Conservation (phyloP, 805 yeast genomes). For the Ogataea methanolica region DNA sequence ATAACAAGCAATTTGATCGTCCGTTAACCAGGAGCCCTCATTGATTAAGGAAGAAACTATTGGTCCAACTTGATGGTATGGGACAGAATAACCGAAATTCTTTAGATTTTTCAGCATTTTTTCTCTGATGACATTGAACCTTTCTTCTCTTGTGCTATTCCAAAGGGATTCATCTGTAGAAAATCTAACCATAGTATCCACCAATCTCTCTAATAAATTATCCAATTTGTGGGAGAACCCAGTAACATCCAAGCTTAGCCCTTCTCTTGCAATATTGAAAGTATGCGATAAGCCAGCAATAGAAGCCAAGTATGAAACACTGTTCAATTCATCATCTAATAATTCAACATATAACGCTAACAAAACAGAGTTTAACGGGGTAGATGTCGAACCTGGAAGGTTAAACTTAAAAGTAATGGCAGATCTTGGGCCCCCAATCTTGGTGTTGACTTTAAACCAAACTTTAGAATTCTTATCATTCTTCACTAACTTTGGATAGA, state of each 20-base stretch:
- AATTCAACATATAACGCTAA: conserved; percentile 65
- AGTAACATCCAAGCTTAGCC: conserved; percentile 58
- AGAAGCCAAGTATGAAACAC: conserved; percentile 76
- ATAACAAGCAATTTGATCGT: conserved; percentile 52
- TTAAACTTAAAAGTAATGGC: conserved; percentile 60
- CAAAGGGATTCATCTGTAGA: conserved; percentile 22
- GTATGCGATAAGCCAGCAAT: conserved; percentile 69
- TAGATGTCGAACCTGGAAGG: conserved; percentile 55
- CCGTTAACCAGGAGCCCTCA: conserved; percentile 63
- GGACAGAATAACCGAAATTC: conserved; percentile 69
- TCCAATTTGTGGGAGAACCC: conserved; percentile 85
- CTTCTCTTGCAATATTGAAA: conserved; percentile 60
- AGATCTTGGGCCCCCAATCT: conserved; percentile 85
- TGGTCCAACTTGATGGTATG: conserved; percentile 72
- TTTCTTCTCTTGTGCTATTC: conserved; percentile 38
- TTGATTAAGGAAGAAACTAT: conserved; percentile 61
- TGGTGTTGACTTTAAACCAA: conserved; percentile 91
- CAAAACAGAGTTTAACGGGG: conserved; percentile 54
- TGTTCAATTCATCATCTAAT: conserved; percentile 70
- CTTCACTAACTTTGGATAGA: conserved; percentile 58
- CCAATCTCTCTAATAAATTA: conserved; percentile 54
- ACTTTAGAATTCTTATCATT: conserved; percentile 48
- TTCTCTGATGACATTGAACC: conserved; percentile 67
- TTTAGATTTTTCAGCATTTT: conserved; percentile 55
- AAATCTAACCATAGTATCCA: conserved; percentile 49